Percentiles rank a stretch among this genome's conserved stretches.
Conservation (phyloP, 495 filamentous ascomycete species). For the Pyrenula massariospora region DNA sequence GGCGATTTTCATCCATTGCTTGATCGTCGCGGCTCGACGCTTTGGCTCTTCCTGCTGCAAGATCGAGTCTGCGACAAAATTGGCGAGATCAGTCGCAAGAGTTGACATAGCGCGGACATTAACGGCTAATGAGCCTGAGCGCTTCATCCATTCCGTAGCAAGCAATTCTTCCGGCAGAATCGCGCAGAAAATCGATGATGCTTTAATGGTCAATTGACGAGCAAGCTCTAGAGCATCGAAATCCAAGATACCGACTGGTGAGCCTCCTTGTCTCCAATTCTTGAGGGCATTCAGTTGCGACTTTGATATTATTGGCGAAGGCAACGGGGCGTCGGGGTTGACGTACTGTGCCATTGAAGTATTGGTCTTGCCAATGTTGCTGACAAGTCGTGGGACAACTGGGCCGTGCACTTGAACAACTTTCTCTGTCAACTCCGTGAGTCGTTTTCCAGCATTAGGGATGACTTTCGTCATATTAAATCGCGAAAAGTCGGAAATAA, state of each 20-base stretch:
- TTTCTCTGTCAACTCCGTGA: conserved; percentile 68
- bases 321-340: conserved; percentile 59
- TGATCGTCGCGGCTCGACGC: conserved; percentile 81
- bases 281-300: conserved; percentile 63
- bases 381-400: conserved; percentile 75
- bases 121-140: conserved; percentile 62
- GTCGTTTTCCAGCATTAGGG: conserved; percentile 65
- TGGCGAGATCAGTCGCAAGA: conserved; percentile 80
- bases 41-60: conserved; percentile 77
- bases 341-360: conserved; percentile 57
- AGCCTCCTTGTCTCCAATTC: conserved; percentile 62
- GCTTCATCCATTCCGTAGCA: conserved; percentile 86
- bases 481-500: conserved; percentile 70
- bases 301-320: conserved; percentile 57
- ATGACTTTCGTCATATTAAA: conserved; percentile 53
- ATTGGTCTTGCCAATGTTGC: conserved; percentile 79
- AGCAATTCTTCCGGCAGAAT: conserved; percentile 93
- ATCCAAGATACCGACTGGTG: conserved; percentile 66
- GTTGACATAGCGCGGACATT: conserved; percentile 93
- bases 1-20: conserved; percentile 97
- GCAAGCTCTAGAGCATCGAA: conserved; percentile 90
- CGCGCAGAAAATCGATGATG: conserved; percentile 84
- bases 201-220: conserved; percentile 86
- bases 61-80: conserved; percentile 93
- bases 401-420: conserved; percentile 66